Percentiles rank a stretch among this genome's conserved stretches.
Evolutionary conservation across 2,329 filamentous ascomycete species (phyloP).

Genomic region (Cordyceps fumosorosea): DNA sequence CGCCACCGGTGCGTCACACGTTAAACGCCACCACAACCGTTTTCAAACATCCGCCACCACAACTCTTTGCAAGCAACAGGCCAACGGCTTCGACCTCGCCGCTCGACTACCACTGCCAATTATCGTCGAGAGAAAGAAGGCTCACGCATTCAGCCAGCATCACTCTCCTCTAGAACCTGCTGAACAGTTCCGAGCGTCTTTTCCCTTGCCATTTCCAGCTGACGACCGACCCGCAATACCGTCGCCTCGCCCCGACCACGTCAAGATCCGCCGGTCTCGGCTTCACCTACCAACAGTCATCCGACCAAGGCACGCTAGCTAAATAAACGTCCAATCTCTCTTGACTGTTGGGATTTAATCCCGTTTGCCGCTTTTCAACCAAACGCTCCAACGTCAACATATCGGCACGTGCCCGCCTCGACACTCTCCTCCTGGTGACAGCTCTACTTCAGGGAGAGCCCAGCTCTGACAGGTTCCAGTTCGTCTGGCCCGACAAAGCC

Average conservation of each 20-base stretch:
- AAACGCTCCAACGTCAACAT: not conserved
- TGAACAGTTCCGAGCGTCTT: not conserved
- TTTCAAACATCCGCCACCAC: not conserved
- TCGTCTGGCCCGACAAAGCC: conserved; percentile 13
- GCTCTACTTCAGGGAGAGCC: conserved; percentile 7
- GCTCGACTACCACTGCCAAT: not conserved
- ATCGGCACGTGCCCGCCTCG: conserved; percentile 1
- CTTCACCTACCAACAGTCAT: conserved; percentile 7
- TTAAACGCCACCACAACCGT: conserved; percentile 7
- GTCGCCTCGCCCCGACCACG: conserved; percentile 8
- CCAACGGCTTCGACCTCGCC: conserved; percentile 2
- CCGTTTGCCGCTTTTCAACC: not conserved
- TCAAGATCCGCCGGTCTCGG: conserved; percentile 12
- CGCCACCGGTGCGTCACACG: conserved; percentile 7
- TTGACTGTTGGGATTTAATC: not conserved
- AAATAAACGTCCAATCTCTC: not conserved
- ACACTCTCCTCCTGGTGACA: conserved; percentile 7
- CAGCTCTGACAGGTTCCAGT: conserved; percentile 15
- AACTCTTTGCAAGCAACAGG: conserved; percentile 7
- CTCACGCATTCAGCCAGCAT: not conserved
- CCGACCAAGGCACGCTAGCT: not conserved
- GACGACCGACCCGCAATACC: conserved; percentile 3
- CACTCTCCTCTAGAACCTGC: not conserved
- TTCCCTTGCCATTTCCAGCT: not conserved
- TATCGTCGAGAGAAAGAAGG: conserved; percentile 11